Percentiles rank a stretch among this genome's conserved stretches.
Conservation (phyloP, 257 asterid species). For the Jaltomata sinuosa region DNA sequence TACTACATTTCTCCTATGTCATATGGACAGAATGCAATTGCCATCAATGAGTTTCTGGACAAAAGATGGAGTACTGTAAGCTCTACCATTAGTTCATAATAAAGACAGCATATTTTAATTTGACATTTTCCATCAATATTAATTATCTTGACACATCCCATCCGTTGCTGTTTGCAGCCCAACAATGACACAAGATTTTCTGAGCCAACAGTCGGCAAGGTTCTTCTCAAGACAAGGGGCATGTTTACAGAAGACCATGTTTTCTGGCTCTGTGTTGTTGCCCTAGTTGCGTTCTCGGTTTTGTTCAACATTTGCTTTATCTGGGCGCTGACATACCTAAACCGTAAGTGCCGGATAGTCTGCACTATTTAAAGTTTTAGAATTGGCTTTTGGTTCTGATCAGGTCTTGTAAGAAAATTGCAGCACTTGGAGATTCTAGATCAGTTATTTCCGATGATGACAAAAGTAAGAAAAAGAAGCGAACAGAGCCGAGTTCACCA, state of each 20-base stretch:
- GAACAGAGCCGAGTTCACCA: slow-evolving; percentile 9
- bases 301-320: slow-evolving; percentile 67
- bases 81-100: neutral
- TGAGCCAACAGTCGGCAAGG: slow-evolving; percentile 79
- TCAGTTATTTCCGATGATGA: slow-evolving; percentile 35
- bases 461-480: slow-evolving; percentile 28
- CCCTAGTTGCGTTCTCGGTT: slow-evolving; percentile 75
- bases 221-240: slow-evolving; percentile 79
- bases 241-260: slow-evolving; percentile 67
- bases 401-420: slow-evolving; percentile 5
- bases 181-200: slow-evolving; percentile 40
- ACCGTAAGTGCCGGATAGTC: slow-evolving; percentile 38
- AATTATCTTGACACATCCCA: neutral
- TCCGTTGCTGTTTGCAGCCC: slow-evolving; percentile 33
- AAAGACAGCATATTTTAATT: neutral
- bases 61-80: slow-evolving; percentile 27
- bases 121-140: neutral
- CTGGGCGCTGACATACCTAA: slow-evolving; percentile 58
- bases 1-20: slow-evolving; percentile 27
- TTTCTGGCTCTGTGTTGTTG: slow-evolving; percentile 76
- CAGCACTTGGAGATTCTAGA: slow-evolving; percentile 71
- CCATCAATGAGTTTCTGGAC: slow-evolving; percentile 23
- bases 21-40: slow-evolving; percentile 30
- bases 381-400: slow-evolving; percentile 6
- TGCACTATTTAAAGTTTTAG: neutral